A percentile compares a stretch with the other conserved stretches of the same genome.
These are phyloP conservation scores for Dacryopinax spathularia DNA, from an alignment of 768 basidiomycete species.

Conservation along the genomic window DNA sequence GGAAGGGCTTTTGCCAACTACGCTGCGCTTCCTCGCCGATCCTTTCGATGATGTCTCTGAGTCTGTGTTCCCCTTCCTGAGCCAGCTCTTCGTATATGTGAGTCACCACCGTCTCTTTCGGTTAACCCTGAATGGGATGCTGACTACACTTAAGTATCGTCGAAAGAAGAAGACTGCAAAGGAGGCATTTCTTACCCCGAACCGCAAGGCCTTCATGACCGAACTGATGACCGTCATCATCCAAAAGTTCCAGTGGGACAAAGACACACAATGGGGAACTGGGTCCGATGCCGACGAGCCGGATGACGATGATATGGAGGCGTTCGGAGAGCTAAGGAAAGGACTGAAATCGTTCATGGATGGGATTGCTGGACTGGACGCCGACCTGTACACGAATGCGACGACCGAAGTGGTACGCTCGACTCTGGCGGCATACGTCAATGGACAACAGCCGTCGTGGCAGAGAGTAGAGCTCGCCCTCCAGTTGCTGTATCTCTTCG, in stretches of 20 bases:
- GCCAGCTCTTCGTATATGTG: constrained; percentile 58
- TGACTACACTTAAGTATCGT: constrained; percentile 37
- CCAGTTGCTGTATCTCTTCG: constrained; percentile 88
- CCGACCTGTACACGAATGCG: constrained; percentile 64
- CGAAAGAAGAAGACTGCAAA: constrained; percentile 35
- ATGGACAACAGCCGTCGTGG: constrained; percentile 60
- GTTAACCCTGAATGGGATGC: not conserved
- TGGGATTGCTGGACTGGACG: constrained; percentile 71
- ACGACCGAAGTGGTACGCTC: constrained; percentile 58
- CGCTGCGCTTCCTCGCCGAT: constrained; percentile 82
- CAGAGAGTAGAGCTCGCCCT: constrained; percentile 84
- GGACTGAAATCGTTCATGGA: constrained; percentile 79
- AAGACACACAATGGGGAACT: constrained; percentile 49
- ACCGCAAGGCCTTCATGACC: constrained; percentile 57
- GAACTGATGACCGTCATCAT: constrained; percentile 67
- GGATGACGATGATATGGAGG: constrained; percentile 74
- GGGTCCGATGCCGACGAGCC: constrained; percentile 41
- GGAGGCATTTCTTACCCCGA: constrained; percentile 41
- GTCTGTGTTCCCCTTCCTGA: constrained; percentile 69
- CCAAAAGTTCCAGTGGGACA: constrained; percentile 80
- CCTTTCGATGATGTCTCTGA: constrained; percentile 78
- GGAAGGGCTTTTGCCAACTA: constrained; percentile 56
- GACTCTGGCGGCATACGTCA: constrained; percentile 58
- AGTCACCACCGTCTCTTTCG: constrained; percentile 22
- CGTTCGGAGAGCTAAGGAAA: constrained; percentile 76